These are phyloP conservation scores for Talaromyces nanjingensis DNA, from an alignment of 495 filamentous ascomycete species.

Conservation along the genomic window DNA sequence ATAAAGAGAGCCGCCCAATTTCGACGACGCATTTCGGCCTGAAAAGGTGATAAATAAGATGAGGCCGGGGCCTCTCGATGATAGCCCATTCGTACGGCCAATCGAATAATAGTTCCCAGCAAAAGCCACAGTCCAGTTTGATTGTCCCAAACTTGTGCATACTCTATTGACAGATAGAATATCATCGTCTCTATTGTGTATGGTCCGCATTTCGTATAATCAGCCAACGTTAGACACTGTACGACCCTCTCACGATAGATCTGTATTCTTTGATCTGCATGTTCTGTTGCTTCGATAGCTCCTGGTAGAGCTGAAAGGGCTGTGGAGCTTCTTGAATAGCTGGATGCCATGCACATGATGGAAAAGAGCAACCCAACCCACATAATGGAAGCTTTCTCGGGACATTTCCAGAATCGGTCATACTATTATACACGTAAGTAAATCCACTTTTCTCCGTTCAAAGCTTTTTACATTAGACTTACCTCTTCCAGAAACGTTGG, in stretches of 20 bases:
- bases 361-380: constrained; percentile 27
- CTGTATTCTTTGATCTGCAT: constrained; percentile 4
- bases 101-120: constrained; percentile 25
- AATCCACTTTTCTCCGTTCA: background rate
- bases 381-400: constrained; percentile 16
- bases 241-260: constrained; percentile 23
- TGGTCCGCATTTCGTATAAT: constrained; percentile 33
- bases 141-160: constrained; percentile 21
- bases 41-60: constrained; percentile 38
- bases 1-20: constrained; percentile 44
- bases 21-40: constrained; percentile 50
- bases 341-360: constrained; percentile 18
- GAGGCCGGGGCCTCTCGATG: constrained; percentile 40
- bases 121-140: constrained; percentile 33
- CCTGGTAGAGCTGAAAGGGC: background rate
- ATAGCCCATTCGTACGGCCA: constrained; percentile 39
- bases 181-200: constrained; percentile 35
- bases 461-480: background rate
- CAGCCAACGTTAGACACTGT: constrained; percentile 29
- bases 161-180: constrained; percentile 29
- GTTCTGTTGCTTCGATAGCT: background rate
- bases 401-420: constrained; percentile 22
- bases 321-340: constrained; percentile 10
- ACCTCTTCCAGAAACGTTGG: constrained; percentile 15
- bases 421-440: constrained; percentile 14